phyloP scores from a whole-genome alignment of 805 yeast genomes.

The Hagleromyces aurorensis region DNA sequence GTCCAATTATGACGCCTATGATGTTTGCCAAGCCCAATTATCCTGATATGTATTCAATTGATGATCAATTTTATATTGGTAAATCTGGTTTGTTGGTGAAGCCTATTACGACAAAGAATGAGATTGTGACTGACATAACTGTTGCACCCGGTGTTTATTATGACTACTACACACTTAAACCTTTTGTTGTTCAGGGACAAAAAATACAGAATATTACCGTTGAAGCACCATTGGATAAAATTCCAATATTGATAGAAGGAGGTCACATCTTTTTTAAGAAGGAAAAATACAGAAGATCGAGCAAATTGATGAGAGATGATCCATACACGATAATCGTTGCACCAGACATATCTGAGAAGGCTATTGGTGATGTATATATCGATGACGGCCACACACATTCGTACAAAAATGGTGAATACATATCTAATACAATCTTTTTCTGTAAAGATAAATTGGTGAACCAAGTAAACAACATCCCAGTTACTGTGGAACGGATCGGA shows the following conservation, averaged over 20 bases:
- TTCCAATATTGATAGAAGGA: constrained; percentile 72
- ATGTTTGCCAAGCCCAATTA: constrained; percentile 45
- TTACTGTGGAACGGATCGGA: constrained; percentile 23
- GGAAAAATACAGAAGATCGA: constrained; percentile 71
- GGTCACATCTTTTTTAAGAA: constrained; percentile 66
- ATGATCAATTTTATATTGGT: constrained; percentile 80
- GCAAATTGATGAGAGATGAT: constrained; percentile 66
- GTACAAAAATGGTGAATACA: constrained; percentile 43
- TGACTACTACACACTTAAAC: constrained; percentile 38
- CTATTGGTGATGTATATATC: constrained; percentile 55
- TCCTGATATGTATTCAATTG: constrained; percentile 45
- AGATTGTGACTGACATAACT: constrained; percentile 29
- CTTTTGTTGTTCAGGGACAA: constrained; percentile 27
- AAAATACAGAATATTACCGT: constrained; percentile 22
- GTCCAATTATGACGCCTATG: constrained; percentile 66
- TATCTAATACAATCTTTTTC: constrained; percentile 37
- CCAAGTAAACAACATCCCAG: constrained; percentile 19
- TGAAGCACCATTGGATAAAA: constrained; percentile 44
- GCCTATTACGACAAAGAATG: constrained; percentile 63
- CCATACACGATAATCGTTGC: constrained; percentile 74
- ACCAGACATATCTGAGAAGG: constrained; percentile 40
- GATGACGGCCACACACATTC: constrained; percentile 81
- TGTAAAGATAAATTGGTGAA: constrained; percentile 30
- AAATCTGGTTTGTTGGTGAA: constrained; percentile 62
- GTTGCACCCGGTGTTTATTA: constrained; percentile 49